Percentiles rank a stretch among this genome's conserved stretches.
Evolutionary conservation across 257 asterid species (phyloP).

Genomic region (Solanum etuberosum): DNA sequence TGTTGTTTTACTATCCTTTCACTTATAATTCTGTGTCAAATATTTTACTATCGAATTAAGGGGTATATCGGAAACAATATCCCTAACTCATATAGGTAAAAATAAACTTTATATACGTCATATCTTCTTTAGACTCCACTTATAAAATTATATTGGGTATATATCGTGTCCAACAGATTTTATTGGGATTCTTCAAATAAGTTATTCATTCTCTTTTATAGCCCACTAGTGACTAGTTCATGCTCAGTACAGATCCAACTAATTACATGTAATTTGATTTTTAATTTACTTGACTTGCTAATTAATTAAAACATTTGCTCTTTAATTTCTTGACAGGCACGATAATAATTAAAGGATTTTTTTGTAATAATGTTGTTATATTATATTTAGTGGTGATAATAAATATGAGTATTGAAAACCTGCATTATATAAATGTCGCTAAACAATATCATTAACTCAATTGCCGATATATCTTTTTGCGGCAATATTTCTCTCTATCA

Average conservation of each 20-base stretch:
- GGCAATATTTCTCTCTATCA: not conserved
- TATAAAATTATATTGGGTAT: no score
- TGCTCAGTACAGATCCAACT: not conserved
- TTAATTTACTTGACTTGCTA: not conserved
- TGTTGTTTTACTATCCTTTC: not conserved
- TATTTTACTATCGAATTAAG: no score
- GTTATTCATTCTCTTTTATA: not conserved
- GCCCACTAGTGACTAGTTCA: not conserved
- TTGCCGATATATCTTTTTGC: no score
- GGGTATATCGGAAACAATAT: rapidly evolving
- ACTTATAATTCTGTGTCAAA: not conserved
- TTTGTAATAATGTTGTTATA: no score
- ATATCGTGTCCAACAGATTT: not conserved
- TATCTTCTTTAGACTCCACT: no score
- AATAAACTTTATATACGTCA: rapidly evolving
- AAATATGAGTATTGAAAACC: not conserved
- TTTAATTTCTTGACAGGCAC: not conserved
- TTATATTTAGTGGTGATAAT: no score
- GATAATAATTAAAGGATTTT: not conserved
- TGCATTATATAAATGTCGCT: not conserved
- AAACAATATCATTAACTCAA: not conserved
- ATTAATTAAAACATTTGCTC: not conserved
- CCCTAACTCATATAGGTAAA: no score
- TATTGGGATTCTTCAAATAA: not conserved
- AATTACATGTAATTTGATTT: not conserved